Evolutionary conservation across 2,329 filamentous ascomycete genomes (phyloP).

Genomic region (Aspergillus transmontanensis): DNA sequence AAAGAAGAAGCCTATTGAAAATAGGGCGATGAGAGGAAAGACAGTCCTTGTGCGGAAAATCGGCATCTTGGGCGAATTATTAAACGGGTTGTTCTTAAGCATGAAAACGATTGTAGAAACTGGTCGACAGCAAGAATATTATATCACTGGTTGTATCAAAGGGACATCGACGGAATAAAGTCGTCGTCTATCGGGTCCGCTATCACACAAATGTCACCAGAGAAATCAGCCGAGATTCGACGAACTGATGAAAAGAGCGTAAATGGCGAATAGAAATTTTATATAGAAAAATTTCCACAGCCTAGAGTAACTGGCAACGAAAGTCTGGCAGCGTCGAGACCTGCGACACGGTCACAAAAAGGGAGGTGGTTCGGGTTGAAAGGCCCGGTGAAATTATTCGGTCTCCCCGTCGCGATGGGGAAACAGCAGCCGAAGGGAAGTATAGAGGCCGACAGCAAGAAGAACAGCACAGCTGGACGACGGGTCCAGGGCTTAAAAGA

Average conservation of each 20-base stretch:
- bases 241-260: constrained; percentile 23
- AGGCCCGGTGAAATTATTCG: constrained; percentile 10
- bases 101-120: constrained; percentile 26
- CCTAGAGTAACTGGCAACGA: constrained; percentile 33
- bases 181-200: constrained; percentile 11
- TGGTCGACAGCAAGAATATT: constrained; percentile 11
- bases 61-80: constrained; percentile 40
- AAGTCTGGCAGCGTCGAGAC: constrained; percentile 39
- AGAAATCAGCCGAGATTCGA: constrained; percentile 6
- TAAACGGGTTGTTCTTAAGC: constrained; percentile 30
- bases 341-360: constrained; percentile 34
- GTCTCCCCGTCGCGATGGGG: constrained; percentile 5
- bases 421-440: constrained; percentile 3
- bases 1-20: constrained; percentile 44
- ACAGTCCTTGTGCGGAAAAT: constrained; percentile 42
- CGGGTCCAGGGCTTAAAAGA: constrained; percentile 19
- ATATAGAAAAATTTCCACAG: constrained; percentile 14
- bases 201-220: constrained; percentile 13
- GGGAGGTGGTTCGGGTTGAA: neutral
- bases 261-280: constrained; percentile 18
- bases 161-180: constrained; percentile 14
- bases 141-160: constrained; percentile 17
- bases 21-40: constrained; percentile 41
- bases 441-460: constrained; percentile 3
- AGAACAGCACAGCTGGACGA: constrained; percentile 22